Evolutionary conservation across 768 basidiomycete species (phyloP), one percentile per base, ranked within the genome.

Genomic region (Lentinula raphanica): DNA sequence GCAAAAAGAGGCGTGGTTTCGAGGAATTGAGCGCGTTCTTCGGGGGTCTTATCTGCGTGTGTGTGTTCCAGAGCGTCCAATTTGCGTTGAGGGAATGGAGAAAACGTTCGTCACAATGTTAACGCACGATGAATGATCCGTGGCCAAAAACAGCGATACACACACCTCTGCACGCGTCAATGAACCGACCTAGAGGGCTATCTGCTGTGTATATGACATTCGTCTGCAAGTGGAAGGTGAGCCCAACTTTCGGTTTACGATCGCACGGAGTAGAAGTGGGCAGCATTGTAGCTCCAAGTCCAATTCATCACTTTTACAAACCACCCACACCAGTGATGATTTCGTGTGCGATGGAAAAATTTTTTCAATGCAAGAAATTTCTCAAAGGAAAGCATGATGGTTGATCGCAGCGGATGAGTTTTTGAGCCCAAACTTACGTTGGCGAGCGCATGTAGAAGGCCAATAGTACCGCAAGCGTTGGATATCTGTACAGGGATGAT

Each of bases 391-490:
- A n/a, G n/a, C n/a, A n/a, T n/a, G n/a, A n/a, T n/a, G n/a, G n/a
- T n/a, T n/a, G n/a, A n/a, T n/a, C n/a, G n/a, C n/a, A n/a, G n/a
- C n/a, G n/a, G n/a, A n/a, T n/a, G n/a, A n/a, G n/a, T n/a, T n/a
- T 29, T 31, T 5, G 12, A 50, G 3, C 23, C 1, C 13, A 58
- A 15, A 68, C 82, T 61, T 59, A 93, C 88, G 67, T 98, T 97
- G 21, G 84, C 82, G 44, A 97, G 72, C 9, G 91, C 83, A 64
- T 95, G 93, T 5, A 94, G 77, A 17, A 94, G 76, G 0, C 86
- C 92, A 68, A 95, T 94, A 0, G 92, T 93, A 3, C 93, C 93
- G 65, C 92, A 94, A 0, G 92, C 92, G 64, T 94, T 94, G 3
- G 76, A 69, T 58, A 92, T 92, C 89, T 91, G 58, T 31, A n/a